Base-by-base conservation (phyloP, 75 land plant species). In the Sequoia sempervirens region DNA sequence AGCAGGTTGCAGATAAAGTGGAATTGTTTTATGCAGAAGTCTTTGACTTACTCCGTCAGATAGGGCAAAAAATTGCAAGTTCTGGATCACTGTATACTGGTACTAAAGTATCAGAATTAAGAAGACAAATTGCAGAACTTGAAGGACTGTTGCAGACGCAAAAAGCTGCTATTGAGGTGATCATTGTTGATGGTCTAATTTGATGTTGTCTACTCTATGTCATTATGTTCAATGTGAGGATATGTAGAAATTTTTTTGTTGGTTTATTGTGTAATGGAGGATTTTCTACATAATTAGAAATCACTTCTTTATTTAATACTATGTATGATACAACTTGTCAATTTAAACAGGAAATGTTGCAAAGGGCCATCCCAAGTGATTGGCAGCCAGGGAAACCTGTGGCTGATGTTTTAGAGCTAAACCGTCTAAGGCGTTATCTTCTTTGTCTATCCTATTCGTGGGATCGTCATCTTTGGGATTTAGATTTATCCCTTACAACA, bases 1-100 rank as follows among this genome's bases (percentile, higher is more conserved):
- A 75, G 41, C 88, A 96, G 98, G 86, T 95, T 17, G 85, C 84
- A 32, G 87, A 82, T 0, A 94, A 89, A 81, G 91, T 89, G 84
- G 89, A 94, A 76, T 45, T 82, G 30, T 52, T 96, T n/a, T 96
- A 90, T 87, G 85, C 90, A 13, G 94, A 94, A 87, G 87, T 93
- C 43, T 89, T 85, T 53, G 85, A 90, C 84, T 82, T 85, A 30
- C 90, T 97, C 37, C 82, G 87, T 46, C 80, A 56, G 4, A 82
- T 93, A 56, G 93, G 90, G 75, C 88, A 90, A 34, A 90, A 90
- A 72, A 79, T 89, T 86, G 69, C 84, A n/a, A 80, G 79, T 76
- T 83, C 83, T 5, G 86, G 82, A 41, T 80, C 90, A 17, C n/a
- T 66, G 28, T 38, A 73, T 86, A 86, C 86, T 46, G 43, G 84